A percentile compares a stretch with the other conserved stretches of the same genome.
Evolutionary conservation across 1,284 basidiomycete genomes (phyloP).

Genomic region (Golubevia pallescens): DNA sequence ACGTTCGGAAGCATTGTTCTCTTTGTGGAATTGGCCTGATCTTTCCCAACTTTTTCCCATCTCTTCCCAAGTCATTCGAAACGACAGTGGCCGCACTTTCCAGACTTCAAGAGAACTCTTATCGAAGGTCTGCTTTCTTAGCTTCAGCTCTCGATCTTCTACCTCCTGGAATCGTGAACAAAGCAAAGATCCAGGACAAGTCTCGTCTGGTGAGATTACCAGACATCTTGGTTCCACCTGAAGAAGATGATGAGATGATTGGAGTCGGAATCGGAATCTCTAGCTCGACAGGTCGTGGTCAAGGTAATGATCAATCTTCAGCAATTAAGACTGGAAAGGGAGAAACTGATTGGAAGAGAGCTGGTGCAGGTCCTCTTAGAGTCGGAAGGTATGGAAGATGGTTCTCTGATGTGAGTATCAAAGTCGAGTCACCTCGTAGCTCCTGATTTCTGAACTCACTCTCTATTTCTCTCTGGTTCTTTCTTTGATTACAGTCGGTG

Average conservation of each 20-base stretch:
- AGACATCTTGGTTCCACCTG: constrained; percentile 48
- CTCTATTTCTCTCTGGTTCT: not conserved
- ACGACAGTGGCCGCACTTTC: constrained; percentile 42
- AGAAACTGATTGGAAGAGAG: constrained; percentile 36
- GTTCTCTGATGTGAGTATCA: constrained; percentile 29
- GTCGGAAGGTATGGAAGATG: constrained; percentile 35
- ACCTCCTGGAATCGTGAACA: constrained; percentile 39
- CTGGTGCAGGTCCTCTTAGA: constrained; percentile 36
- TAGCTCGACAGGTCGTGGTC: constrained; percentile 6
- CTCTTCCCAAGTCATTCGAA: constrained; percentile 23
- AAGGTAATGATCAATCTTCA: too few relatives aligned
- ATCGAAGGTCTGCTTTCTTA: constrained; percentile 36
- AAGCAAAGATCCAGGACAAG: constrained; percentile 17
- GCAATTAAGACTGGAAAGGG: constrained; percentile 45
- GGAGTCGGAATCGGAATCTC: not conserved
- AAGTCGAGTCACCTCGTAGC: too few relatives aligned
- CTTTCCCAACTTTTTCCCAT: too few relatives aligned
- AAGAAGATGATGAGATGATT: constrained; percentile 28
- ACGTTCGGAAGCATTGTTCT: not conserved
- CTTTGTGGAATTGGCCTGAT: too few relatives aligned
- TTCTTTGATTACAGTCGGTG: constrained; percentile 63
- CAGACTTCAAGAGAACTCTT: constrained; percentile 22
- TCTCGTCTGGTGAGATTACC: constrained; percentile 28
- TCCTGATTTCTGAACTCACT: too few relatives aligned
- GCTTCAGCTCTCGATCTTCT: constrained; percentile 46